Conservation (phyloP, 78 protist species). For the Isochrysis galbana region DNA sequence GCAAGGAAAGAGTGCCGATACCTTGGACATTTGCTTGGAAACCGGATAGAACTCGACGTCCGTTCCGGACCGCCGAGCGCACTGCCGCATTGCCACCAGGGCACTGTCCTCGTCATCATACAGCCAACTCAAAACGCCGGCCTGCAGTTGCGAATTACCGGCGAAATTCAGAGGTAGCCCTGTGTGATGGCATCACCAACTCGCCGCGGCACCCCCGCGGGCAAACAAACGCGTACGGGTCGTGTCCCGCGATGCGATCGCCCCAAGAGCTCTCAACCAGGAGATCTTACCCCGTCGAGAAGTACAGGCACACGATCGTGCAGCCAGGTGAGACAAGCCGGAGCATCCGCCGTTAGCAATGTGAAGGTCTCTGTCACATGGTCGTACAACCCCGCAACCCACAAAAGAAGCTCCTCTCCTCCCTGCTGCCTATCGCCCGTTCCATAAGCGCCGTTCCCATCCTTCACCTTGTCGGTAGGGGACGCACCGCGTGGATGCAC, state of each 20-base stretch:
- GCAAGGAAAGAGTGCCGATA: too few species aligned
- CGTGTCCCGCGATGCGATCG: too few species aligned
- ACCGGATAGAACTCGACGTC: neutral
- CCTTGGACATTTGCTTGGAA: neutral
- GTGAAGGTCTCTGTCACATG: too few species aligned
- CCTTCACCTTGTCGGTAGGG: neutral
- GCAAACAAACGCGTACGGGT: too few species aligned
- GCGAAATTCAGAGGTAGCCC: too few species aligned
- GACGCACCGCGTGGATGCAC: too few species aligned
- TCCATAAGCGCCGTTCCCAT: neutral
- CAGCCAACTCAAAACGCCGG: too few species aligned
- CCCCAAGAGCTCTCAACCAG: too few species aligned
- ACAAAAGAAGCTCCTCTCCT: neutral
- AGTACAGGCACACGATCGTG: neutral
- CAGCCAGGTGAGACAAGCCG: neutral
- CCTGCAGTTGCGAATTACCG: too few species aligned
- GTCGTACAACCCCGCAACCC: neutral
- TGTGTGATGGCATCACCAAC: neutral
- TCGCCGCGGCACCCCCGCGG: neutral
- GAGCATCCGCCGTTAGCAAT: too few species aligned
- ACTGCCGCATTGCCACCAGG: neutral
- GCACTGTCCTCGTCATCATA: neutral
- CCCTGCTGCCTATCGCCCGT: neutral
- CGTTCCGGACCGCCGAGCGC: neutral
- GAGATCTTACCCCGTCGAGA: too few species aligned